phyloP scores from a whole-genome alignment of 495 filamentous ascomycete genomes.

The Aspergillus conjunctus region DNA sequence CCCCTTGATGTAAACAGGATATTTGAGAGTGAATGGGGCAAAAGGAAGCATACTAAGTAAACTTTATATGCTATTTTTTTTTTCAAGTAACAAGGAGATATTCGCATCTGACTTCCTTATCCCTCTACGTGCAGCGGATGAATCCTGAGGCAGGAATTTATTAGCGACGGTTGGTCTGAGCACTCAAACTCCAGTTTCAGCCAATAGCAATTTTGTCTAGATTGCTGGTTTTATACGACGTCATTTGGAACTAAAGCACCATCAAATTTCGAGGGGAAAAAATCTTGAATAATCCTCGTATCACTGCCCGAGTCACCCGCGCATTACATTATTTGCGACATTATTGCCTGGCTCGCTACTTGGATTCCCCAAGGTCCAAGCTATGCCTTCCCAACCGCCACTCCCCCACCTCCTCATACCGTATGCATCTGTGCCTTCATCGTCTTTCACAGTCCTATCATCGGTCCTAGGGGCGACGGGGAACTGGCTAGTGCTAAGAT shows the following conservation, averaged over 20 bases:
- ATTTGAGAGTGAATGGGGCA: too few relatives aligned
- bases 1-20: too few relatives aligned
- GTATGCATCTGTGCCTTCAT: constrained; percentile 54
- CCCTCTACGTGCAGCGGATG: neutral
- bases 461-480: constrained; percentile 69
- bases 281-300: too few relatives aligned
- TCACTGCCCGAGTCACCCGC: too few relatives aligned
- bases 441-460: constrained; percentile 71
- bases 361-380: constrained; percentile 1
- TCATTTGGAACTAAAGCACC: constrained; percentile 10
- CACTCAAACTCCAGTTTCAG: constrained; percentile 4
- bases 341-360: neutral
- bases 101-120: too few relatives aligned
- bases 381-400: constrained; percentile 52
- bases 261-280: neutral
- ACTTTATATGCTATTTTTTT: too few relatives aligned
- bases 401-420: constrained; percentile 70
- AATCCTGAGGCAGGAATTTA: neutral
- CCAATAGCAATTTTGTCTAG: neutral
- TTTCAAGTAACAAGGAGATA: too few relatives aligned
- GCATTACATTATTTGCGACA: neutral
- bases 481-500: constrained; percentile 73
- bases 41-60: too few relatives aligned
- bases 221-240: constrained; percentile 1
- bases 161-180: neutral